Percentiles rank a stretch among this genome's conserved stretches.
phyloP scores from a whole-genome alignment of 768 basidiomycete genomes.

The Suillus subalutaceus region DNA sequence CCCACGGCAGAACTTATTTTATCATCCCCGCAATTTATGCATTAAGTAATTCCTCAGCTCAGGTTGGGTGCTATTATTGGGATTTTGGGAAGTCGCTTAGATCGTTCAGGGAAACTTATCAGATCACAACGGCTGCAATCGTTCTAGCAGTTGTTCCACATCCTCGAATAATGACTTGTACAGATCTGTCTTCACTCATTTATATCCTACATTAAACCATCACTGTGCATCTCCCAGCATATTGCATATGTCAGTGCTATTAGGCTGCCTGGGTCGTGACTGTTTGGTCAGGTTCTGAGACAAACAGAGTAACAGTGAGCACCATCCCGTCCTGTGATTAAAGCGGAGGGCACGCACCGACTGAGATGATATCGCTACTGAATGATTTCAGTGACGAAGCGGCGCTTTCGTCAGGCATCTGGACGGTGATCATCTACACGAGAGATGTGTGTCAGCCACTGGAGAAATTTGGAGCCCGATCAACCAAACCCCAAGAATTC shows the following conservation, averaged over 20 bases:
- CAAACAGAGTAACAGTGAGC: not conserved
- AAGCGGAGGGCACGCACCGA: not conserved
- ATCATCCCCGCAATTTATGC: constrained; percentile 5
- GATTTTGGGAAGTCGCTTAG: not conserved
- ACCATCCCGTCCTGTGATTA: not conserved
- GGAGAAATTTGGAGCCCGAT: not conserved
- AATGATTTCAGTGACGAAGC: not conserved
- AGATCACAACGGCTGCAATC: not conserved
- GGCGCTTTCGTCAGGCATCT: not conserved
- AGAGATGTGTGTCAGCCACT: not conserved
- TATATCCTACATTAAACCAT: not conserved
- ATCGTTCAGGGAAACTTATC: not conserved
- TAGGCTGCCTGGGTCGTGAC: not conserved
- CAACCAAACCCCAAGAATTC: not conserved
- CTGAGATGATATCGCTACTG: not conserved
- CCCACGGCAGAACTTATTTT: not conserved
- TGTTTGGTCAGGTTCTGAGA: not conserved
- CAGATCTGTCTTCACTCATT: not conserved
- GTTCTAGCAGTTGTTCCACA: not conserved
- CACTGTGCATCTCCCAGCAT: not conserved
- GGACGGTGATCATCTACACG: constrained; percentile 1
- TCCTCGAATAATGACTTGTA: not conserved
- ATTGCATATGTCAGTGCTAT: not conserved
- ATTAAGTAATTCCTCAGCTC: not conserved
- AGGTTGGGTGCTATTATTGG: not conserved